These are phyloP conservation scores for Naganishia albida DNA, from an alignment of 1,284 basidiomycete genomes.

Conservation along the genomic window DNA sequence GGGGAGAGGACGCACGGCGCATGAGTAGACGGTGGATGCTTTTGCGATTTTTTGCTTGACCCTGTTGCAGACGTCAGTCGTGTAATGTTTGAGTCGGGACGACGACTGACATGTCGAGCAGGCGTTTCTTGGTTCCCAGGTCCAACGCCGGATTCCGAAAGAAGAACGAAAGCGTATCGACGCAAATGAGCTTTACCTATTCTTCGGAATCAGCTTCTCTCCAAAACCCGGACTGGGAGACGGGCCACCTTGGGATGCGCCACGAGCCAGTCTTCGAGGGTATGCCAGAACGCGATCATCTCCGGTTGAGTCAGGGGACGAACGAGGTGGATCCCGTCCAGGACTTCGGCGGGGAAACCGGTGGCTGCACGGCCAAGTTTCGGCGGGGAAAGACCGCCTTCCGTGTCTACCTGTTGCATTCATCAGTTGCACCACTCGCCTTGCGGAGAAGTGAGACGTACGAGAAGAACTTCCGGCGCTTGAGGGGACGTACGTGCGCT, in stretches of 20 bases:
- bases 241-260: conserved; percentile 43
- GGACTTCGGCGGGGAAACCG: conserved; percentile 18
- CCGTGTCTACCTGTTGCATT: conserved; percentile 45
- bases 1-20: conserved; percentile 20
- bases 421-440: neutral
- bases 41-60: conserved; percentile 48
- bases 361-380: conserved; percentile 35
- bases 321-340: conserved; percentile 48
- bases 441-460: conserved; percentile 40
- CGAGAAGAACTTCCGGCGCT: conserved; percentile 45
- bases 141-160: conserved; percentile 51
- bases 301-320: conserved; percentile 50
- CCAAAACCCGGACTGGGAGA: neutral
- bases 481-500: conserved; percentile 39
- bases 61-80: conserved; percentile 34
- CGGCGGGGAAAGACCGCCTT: conserved; percentile 46
- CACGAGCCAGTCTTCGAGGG: conserved; percentile 49
- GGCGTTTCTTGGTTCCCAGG: conserved; percentile 38
- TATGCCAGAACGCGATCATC: conserved; percentile 49
- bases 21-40: conserved; percentile 34
- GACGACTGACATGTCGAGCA: conserved; percentile 48
- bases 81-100: neutral
- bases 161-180: conserved; percentile 53
- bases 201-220: neutral
- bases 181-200: conserved; percentile 49